Evolutionary conservation across 805 yeast species (phyloP).

Genomic region (Candida multigemmis): DNA sequence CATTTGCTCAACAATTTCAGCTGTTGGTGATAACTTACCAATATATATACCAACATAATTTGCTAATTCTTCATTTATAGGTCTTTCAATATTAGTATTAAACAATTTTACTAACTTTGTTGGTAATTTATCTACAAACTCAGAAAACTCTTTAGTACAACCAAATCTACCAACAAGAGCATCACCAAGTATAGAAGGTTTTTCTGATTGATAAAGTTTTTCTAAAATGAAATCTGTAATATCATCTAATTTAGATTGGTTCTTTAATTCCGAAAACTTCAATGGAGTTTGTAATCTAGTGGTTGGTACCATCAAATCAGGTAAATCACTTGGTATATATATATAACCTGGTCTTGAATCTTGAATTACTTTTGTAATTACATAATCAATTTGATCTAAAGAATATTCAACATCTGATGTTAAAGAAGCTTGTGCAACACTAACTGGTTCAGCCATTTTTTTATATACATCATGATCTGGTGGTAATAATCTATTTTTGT

Average conservation of each 20-base stretch:
- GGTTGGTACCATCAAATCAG: constrained; percentile 25
- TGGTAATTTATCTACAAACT: constrained; percentile 39
- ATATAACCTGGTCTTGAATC: constrained; percentile 76
- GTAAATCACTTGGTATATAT: constrained; percentile 66
- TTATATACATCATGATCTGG: constrained; percentile 66
- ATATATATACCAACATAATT: constrained; percentile 65
- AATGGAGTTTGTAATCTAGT: constrained; percentile 10
- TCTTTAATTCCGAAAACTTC: constrained; percentile 3
- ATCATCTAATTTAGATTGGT: constrained; percentile 7
- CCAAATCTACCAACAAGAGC: constrained; percentile 57
- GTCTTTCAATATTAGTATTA: constrained; percentile 61
- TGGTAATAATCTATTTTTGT: constrained; percentile 31
- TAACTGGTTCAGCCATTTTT: constrained; percentile 48
- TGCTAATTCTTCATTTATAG: constrained; percentile 61
- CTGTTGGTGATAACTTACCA: constrained; percentile 41
- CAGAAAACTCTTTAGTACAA: constrained; percentile 32
- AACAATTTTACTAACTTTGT: constrained; percentile 32
- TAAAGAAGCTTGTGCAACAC: constrained; percentile 40
- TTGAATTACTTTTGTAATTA: constrained; percentile 44
- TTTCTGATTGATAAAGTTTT: constrained; percentile 40
- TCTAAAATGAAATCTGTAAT: constrained; percentile 31
- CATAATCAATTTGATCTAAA: constrained; percentile 52
- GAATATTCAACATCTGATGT: constrained; percentile 28
- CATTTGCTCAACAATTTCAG: constrained; percentile 9
- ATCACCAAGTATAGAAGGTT: constrained; percentile 68